Evolutionary conservation across 768 basidiomycete species (phyloP), one percentile per base, ranked within the genome.

Genomic region (Agrocybe chaxingu): DNA sequence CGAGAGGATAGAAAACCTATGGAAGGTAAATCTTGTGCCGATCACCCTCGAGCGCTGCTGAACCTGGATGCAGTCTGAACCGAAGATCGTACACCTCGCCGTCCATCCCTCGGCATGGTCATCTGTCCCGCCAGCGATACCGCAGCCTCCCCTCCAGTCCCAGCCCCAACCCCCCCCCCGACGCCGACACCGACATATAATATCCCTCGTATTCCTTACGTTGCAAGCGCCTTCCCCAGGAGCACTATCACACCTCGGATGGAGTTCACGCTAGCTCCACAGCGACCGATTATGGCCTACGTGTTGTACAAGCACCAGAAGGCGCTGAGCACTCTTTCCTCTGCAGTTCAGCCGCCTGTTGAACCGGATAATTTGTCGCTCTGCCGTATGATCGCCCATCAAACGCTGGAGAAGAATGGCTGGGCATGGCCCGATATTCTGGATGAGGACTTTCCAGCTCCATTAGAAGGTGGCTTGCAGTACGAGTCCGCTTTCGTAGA

Each of bases 81-180:
- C 79, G 19, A 79, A 77, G 38, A 73, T 82, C 49, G 71, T 91
- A 38, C 89, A 90, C 66, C 73, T 92, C 16, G 84, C 87, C 10
- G 88, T 92, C n/a, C 84, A 85, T 61, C 85, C 87, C 18, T 85
- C 85, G 24, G 85, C 85, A 47, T 92, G 89, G 89, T 73, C 75
- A 36, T 67, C 74, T 18, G 54, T 66, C 9, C 84, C 85, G 24
- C 84, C 80, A 9, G 66, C 64, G 50, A 53, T 59, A 33, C 54
- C 62, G 45, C 42, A 62, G 45, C 52, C 59, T 19, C 53, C 45
- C 16, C 49, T 58, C 11, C 50, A 34, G 30, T 42, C 49, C 35
- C 52, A 40, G 37, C 31, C 39, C 32, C 52, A 58, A 30, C 34
- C 50, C 61, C 45, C 61, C 45, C 55, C 45, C 32, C 54, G 54